Evolutionary conservation across 176 grass and related monocot species (phyloP).

Genomic region (Musa beccarii): DNA sequence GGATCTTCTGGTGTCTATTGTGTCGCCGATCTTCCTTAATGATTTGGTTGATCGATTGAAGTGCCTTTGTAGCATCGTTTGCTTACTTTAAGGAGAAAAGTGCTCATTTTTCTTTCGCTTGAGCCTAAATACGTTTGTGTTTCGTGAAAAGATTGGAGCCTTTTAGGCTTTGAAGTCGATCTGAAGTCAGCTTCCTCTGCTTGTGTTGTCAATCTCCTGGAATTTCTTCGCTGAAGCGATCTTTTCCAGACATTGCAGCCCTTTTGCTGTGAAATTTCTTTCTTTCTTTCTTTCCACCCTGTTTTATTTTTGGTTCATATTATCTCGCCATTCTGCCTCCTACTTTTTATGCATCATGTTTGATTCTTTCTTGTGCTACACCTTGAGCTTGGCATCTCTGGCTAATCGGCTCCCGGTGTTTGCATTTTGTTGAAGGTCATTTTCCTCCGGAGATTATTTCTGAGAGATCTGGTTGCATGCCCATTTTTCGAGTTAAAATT

Average conservation of each 20-base stretch:
- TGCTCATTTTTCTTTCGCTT: background rate
- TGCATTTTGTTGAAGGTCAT: background rate
- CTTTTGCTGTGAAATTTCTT: background rate
- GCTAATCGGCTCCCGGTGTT: too few species aligned
- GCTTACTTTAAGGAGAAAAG: background rate
- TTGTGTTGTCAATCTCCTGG: background rate
- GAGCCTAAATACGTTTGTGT: background rate
- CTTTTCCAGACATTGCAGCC: background rate
- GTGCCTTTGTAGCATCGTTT: background rate
- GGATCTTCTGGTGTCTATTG: background rate
- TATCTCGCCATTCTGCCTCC: background rate
- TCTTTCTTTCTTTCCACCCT: too few species aligned
- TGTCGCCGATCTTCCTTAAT: background rate
- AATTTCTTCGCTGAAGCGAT: background rate
- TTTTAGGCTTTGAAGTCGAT: background rate
- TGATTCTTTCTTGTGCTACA: background rate
- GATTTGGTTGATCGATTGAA: slow-evolving; percentile 1
- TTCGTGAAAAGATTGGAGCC: background rate
- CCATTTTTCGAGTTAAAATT: background rate
- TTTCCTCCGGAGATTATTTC: background rate
- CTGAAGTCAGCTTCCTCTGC: background rate
- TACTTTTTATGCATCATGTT: background rate
- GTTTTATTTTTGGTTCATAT: background rate
- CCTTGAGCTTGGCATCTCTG: too few species aligned
- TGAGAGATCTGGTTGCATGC: background rate